Evolutionary conservation across 2,329 filamentous ascomycete species (phyloP).

Genomic region (Nothopassalora personata): DNA sequence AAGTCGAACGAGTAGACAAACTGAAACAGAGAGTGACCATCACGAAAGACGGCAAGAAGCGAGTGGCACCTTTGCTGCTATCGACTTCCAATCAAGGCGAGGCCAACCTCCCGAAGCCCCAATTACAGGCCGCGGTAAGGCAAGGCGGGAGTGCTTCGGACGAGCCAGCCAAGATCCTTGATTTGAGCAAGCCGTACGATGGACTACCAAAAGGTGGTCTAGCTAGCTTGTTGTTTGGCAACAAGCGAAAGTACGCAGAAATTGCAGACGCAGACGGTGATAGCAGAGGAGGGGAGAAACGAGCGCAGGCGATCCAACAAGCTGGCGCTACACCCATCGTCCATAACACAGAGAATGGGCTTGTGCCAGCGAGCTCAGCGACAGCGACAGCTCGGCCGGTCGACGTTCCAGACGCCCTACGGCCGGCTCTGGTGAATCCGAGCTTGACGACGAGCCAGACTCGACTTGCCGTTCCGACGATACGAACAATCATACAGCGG

Average conservation of each 20-base stretch:
- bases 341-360: slow-evolving; percentile 68
- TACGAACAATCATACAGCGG: slow-evolving; percentile 75
- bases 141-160: slow-evolving; percentile 45
- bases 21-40: slow-evolving; percentile 90
- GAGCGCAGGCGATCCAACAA: slow-evolving; percentile 54
- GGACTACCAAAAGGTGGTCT: slow-evolving; percentile 87
- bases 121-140: slow-evolving; percentile 72
- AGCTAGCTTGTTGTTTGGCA: slow-evolving; percentile 78
- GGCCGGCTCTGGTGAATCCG: slow-evolving; percentile 81
- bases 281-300: slow-evolving; percentile 57
- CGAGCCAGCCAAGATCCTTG: slow-evolving; percentile 59
- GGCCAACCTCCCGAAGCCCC: slow-evolving; percentile 82
- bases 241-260: slow-evolving; percentile 76
- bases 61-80: slow-evolving; percentile 85
- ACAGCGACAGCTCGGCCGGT: slow-evolving; percentile 40
- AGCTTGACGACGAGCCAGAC: slow-evolving; percentile 76
- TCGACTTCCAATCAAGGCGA: slow-evolving; percentile 77
- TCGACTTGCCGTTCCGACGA: slow-evolving; percentile 78
- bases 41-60: slow-evolving; percentile 94
- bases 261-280: slow-evolving; percentile 74
- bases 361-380: slow-evolving; percentile 67
- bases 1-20: slow-evolving; percentile 56
- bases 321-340: slow-evolving; percentile 67
- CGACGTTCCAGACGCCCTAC: slow-evolving; percentile 71
- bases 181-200: slow-evolving; percentile 90